Base-by-base conservation (phyloP, 495 filamentous ascomycete genomes). In the Aspergillus nidulans region DNA sequence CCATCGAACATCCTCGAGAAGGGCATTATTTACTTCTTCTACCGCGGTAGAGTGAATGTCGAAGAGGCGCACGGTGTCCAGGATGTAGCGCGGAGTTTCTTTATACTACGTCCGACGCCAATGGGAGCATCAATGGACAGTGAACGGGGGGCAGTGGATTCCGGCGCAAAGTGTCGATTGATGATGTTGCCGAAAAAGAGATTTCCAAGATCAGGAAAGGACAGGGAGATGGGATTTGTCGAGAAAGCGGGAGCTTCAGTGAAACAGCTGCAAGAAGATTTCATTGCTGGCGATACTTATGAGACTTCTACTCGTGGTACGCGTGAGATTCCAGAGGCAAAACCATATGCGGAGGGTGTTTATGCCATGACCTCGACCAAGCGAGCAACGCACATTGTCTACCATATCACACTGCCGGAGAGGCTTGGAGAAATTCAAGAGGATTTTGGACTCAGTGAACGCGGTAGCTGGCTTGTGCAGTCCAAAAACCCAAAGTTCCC, bases 21-120 rank as follows among this genome's bases (percentile, higher is more conserved):
- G 60, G 92, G 92, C 3, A 80, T 96, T 58, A 88, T 97, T 58
- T 96, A 96, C 76, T 95, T 96, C 80, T 96, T 96, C 76, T 86
- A 85, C 65, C 85, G 91, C 39, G 82, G 82, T 9, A 84, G 90
- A 21, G 89, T 96, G 49, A 81, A 80, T 51, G 77, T 89, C 18
- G 80, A 90, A 12, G 81, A 90, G 10, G 86, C 92, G 9, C 77
- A 85, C n/a, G 69, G 77, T 53, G 70, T 91, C 7, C 64, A 75
- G 34, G 91, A 96, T 26, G 78, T 96, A 38, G 81, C 88, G 20
- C 87, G 89, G 55, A 90, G 81, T 62, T 94, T 90, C 69, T 83
- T 96, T 55, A 78, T 96, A 26, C 81, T 97, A 2, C 85, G 89
- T 8, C 91, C 92, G 0, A 74, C 92, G 7, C 84, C 82, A 2